Conservation (phyloP, 2,329 filamentous ascomycete genomes). For the Herpotrichia juniperi region DNA sequence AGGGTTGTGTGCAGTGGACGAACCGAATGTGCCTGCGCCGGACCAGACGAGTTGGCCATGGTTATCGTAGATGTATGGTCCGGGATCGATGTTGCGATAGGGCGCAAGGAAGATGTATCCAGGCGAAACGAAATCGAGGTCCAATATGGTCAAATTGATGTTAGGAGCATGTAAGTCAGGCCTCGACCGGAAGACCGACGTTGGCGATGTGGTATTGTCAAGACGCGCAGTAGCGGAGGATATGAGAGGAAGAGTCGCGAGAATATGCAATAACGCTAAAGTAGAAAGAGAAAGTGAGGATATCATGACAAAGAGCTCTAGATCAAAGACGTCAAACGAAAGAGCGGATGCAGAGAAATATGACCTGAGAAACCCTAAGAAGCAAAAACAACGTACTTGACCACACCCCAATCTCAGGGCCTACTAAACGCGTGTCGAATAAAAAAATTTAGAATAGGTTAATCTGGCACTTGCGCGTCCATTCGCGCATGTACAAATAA, state of each 20-base stretch:
- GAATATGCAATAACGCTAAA: not conserved
- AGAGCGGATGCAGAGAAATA: not conserved
- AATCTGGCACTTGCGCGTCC: not conserved
- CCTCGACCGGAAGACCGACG: constrained; percentile 24
- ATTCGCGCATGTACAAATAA: not conserved
- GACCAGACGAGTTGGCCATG: constrained; percentile 54
- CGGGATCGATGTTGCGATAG: constrained; percentile 37
- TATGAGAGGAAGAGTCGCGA: not conserved
- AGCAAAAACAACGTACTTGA: not conserved
- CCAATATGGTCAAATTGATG: constrained; percentile 24
- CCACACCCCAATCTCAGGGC: not conserved
- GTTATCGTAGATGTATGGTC: constrained; percentile 59
- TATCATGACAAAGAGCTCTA: not conserved
- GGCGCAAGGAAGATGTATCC: constrained; percentile 60
- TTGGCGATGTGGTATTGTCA: constrained; percentile 9
- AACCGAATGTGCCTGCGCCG: constrained; percentile 53
- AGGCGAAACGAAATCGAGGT: constrained; percentile 16
- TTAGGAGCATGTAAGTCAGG: constrained; percentile 48
- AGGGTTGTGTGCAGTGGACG: constrained; percentile 55
- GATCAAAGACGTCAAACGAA: not conserved
- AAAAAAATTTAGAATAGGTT: not conserved
- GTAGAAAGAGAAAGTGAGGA: not conserved
- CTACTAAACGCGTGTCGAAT: not conserved
- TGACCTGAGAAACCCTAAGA: not conserved
- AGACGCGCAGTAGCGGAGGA: not conserved